phyloP scores from a whole-genome alignment of 306 rosid species.

The Quercus robur region DNA sequence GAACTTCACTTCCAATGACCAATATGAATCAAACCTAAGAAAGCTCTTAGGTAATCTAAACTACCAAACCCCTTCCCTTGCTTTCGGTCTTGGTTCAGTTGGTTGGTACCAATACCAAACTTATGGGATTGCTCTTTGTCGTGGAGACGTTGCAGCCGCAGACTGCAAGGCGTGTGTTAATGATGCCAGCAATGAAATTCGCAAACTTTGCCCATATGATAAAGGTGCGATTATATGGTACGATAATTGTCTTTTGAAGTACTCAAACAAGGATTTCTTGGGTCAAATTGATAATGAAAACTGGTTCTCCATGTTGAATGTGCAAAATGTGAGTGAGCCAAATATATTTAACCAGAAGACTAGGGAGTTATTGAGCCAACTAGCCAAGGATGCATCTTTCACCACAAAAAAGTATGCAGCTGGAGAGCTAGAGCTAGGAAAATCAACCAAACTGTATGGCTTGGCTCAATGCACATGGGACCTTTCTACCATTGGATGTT shows the following conservation, averaged over 20 bases:
- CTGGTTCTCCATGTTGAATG: not conserved
- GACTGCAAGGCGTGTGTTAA: not conserved
- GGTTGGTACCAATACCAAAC: not conserved
- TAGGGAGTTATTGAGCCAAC: not conserved
- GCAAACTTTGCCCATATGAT: not conserved
- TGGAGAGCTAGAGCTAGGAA: not conserved
- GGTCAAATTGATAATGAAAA: not conserved
- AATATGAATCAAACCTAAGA: not conserved
- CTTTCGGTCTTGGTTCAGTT: not conserved
- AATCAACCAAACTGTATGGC: not conserved
- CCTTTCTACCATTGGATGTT: not conserved
- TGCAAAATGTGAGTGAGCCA: not conserved
- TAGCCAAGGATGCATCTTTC: not conserved
- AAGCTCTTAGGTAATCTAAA: not conserved
- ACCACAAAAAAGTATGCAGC: not conserved
- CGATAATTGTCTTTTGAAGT: not conserved
- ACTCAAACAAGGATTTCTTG: not conserved
- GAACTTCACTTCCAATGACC: slow-evolving; percentile 7
- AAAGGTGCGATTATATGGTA: not conserved
- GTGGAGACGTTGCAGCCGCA: not conserved
- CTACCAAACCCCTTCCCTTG: not conserved
- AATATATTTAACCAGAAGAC: not conserved
- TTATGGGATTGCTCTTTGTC: slow-evolving; percentile 1
- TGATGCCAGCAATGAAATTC: not conserved
- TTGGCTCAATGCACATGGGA: not conserved